Conservation (phyloP, 2,329 filamentous ascomycete genomes). For the Teratosphaeria epicoccoides region DNA sequence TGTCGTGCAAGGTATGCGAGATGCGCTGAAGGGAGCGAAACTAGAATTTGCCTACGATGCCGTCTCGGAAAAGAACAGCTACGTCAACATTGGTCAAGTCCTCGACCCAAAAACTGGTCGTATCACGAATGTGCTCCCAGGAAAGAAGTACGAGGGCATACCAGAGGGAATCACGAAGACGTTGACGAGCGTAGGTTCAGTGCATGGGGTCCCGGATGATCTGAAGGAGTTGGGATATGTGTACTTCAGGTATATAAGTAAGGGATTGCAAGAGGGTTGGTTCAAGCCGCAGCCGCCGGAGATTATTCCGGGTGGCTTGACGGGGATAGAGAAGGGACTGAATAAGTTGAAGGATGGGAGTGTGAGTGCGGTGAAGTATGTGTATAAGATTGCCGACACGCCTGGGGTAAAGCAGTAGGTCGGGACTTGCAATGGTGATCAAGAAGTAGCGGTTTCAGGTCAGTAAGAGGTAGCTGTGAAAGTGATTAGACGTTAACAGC, state of each 20-base stretch:
- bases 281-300: slow-evolving; percentile 32
- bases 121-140: slow-evolving; percentile 25
- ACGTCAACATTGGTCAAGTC: slow-evolving; percentile 29
- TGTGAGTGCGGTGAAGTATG: slow-evolving; percentile 55
- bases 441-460: too few relatives aligned
- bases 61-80: slow-evolving; percentile 21
- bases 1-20: slow-evolving; percentile 20
- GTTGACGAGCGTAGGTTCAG: slow-evolving; percentile 28
- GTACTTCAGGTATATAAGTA: slow-evolving; percentile 23
- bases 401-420: neutral
- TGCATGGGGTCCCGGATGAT: slow-evolving; percentile 20
- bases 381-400: slow-evolving; percentile 46
- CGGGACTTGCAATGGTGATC: too few relatives aligned
- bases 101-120: slow-evolving; percentile 24
- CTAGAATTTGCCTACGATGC: slow-evolving; percentile 26
- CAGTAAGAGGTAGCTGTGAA: too few relatives aligned
- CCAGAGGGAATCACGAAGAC: slow-evolving; percentile 28
- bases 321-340: slow-evolving; percentile 44
- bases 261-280: slow-evolving; percentile 27
- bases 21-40: slow-evolving; percentile 14
- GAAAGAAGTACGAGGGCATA: slow-evolving; percentile 33
- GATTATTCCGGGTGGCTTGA: slow-evolving; percentile 44
- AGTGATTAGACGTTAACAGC: too few relatives aligned
- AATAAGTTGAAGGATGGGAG: slow-evolving; percentile 48
- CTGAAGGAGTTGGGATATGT: slow-evolving; percentile 27